Conservation (phyloP, 495 filamentous ascomycete species). For the Trypethelium eluteriae region DNA sequence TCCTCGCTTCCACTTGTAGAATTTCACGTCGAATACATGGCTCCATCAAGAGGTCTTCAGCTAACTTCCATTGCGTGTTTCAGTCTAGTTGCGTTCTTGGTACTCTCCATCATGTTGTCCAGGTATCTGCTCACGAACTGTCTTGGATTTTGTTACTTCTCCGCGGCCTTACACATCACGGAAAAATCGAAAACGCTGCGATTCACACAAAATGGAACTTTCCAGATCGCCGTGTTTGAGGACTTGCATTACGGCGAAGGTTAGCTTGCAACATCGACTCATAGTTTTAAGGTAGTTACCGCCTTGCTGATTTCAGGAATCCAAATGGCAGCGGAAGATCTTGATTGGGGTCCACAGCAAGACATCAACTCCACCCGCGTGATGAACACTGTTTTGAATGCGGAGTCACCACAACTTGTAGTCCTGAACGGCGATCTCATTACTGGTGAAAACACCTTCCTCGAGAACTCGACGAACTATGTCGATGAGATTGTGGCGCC, state of each 20-base stretch:
- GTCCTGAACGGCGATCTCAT: slow-evolving; percentile 70
- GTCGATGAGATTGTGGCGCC: slow-evolving; percentile 55
- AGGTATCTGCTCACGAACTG: background rate
- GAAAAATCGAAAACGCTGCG: background rate
- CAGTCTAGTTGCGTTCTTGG: background rate
- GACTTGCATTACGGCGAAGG: slow-evolving; percentile 66
- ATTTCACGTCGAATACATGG: background rate
- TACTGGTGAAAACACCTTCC: slow-evolving; percentile 57
- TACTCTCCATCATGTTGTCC: background rate
- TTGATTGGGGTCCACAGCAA: slow-evolving; percentile 50
- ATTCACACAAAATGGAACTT: slow-evolving; percentile 19
- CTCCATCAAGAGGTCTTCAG: background rate
- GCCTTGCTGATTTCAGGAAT: background rate
- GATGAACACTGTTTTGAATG: slow-evolving; percentile 53
- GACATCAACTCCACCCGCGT: slow-evolving; percentile 54
- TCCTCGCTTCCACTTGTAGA: background rate
- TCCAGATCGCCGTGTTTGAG: slow-evolving; percentile 51
- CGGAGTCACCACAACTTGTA: slow-evolving; percentile 51
- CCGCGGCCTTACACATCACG: background rate
- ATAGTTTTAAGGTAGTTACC: background rate
- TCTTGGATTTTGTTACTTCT: background rate
- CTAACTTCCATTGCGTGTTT: background rate
- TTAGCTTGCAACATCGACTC: slow-evolving; percentile 27
- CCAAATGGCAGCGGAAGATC: slow-evolving; percentile 17
- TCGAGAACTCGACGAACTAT: slow-evolving; percentile 51